Percentiles rank a stretch among this genome's conserved stretches.
These are phyloP conservation scores for Lasiosphaeria miniovina DNA, from an alignment of 495 filamentous ascomycete species.

Conservation along the genomic window DNA sequence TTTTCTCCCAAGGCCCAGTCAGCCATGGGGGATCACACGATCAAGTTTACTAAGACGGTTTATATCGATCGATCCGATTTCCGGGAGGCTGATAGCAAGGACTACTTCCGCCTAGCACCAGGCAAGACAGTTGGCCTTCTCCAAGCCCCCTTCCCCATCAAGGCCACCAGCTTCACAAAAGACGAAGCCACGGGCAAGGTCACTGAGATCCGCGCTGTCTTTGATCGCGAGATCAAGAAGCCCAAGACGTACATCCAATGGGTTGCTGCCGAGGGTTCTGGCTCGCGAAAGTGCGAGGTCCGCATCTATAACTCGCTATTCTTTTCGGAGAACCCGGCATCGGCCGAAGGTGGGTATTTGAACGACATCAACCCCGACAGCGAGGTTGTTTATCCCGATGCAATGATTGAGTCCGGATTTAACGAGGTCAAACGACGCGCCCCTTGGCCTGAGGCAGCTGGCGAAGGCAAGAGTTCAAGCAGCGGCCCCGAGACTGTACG, in stretches of 20 bases:
- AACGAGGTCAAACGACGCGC: constrained; percentile 70
- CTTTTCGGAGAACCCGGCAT: constrained; percentile 74
- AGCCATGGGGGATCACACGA: constrained; percentile 53
- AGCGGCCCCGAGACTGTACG: constrained; percentile 69
- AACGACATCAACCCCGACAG: constrained; percentile 83
- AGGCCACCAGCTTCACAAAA: constrained; percentile 70
- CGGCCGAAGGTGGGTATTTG: constrained; percentile 70
- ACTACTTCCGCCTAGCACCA: constrained; percentile 92
- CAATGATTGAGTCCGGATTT: constrained; percentile 82
- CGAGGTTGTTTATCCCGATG: constrained; percentile 72
- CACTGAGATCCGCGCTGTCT: constrained; percentile 64
- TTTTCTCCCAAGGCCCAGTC: constrained; percentile 70
- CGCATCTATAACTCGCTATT: constrained; percentile 82
- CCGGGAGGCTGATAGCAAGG: constrained; percentile 74
- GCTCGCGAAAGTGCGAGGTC: constrained; percentile 70
- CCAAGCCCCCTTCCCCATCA: constrained; percentile 79
- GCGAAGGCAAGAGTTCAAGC: constrained; percentile 56
- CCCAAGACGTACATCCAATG: constrained; percentile 92
- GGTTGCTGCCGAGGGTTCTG: constrained; percentile 64
- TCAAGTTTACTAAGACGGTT: constrained; percentile 79
- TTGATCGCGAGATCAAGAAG: constrained; percentile 69
- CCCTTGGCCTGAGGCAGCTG: constrained; percentile 79
- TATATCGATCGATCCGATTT: constrained; percentile 96
- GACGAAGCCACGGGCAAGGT: constrained; percentile 66
- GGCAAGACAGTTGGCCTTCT: constrained; percentile 86